Evolutionary conservation across 2,329 filamentous ascomycete genomes (phyloP), one percentile per base, ranked within the genome.

Genomic region (Pseudogymnoascus sp.): DNA sequence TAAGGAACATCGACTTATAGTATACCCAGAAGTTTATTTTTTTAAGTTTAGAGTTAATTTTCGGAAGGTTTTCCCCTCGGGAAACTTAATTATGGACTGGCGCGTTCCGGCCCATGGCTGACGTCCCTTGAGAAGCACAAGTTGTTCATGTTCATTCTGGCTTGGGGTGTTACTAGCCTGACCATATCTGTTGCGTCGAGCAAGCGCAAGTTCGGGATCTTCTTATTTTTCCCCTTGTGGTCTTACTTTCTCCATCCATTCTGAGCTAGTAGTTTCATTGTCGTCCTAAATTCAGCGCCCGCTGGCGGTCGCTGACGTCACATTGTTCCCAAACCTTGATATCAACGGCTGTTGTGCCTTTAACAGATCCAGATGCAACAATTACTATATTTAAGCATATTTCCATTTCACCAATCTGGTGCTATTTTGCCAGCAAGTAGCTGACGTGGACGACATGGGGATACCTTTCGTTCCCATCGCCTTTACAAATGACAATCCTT

Each of bases 401-500:
- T n/a, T 22, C 11, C 4, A 20, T 47, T 37, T 33, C 16, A 43
- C n/a, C 7, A 18, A 20, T 33, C 18, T 47, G 37, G 36, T 47
- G 16, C 8, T 20, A 33, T 30, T 47, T 30, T 50, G 9, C 41
- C 83, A 68, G 74, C 83, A 7, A 75, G 84, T 28, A 80, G 81
- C 43, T 50, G 43, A 1, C 81, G 25, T 25, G 20, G 35, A 3
- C 35, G 33, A 6, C 35, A 37, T 58, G 33, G 9, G 9, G 33
- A 58, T 58, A 37, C 54, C 54, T n/a, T 58, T 39, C 25, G 28
- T 54, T 4, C 35, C 57, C 18, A 14, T 58, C 35, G 57, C 35
- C 33, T 37, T 38, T 30, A 58, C 57, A 22, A 30, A 58, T 58
- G 57, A 39, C 81, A 37, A 83, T 80, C 1, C 67, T 83, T 43